These are phyloP conservation scores for Musa troglodytarum DNA, from an alignment of 176 grass and related monocot species.

Conservation along the genomic window DNA sequence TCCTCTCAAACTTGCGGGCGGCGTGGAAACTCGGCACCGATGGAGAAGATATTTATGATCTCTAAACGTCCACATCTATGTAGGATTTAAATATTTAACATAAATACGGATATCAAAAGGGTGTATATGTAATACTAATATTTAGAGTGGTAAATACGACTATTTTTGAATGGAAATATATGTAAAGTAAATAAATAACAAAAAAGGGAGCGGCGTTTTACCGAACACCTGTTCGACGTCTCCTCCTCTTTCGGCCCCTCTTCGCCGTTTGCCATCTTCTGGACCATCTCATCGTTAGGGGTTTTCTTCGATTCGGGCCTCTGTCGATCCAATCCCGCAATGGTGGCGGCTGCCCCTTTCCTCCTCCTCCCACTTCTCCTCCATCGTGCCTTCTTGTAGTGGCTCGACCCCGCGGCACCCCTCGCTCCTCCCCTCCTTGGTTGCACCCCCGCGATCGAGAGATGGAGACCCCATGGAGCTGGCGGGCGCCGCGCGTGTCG, in stretches of 20 bases:
- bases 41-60: too few species aligned
- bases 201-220: background rate
- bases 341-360: background rate
- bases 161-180: too few species aligned
- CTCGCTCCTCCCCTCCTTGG: background rate
- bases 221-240: slow-evolving; percentile 18
- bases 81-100: too few species aligned
- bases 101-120: too few species aligned
- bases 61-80: too few species aligned
- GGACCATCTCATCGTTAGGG: background rate
- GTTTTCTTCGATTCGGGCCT: background rate
- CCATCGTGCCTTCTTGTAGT: background rate
- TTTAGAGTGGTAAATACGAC: too few species aligned
- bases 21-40: too few species aligned
- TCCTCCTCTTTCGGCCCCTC: slow-evolving; percentile 33
- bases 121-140: too few species aligned
- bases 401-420: background rate
- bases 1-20: too few species aligned
- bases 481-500: background rate
- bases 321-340: slow-evolving; percentile 40
- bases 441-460: background rate
- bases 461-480: background rate
- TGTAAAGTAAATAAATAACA: background rate
- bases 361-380: slow-evolving; percentile 11
- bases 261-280: background rate